Evolutionary conservation across 306 rosid species (phyloP).

Genomic region (Citrullus mucosospermus): DNA sequence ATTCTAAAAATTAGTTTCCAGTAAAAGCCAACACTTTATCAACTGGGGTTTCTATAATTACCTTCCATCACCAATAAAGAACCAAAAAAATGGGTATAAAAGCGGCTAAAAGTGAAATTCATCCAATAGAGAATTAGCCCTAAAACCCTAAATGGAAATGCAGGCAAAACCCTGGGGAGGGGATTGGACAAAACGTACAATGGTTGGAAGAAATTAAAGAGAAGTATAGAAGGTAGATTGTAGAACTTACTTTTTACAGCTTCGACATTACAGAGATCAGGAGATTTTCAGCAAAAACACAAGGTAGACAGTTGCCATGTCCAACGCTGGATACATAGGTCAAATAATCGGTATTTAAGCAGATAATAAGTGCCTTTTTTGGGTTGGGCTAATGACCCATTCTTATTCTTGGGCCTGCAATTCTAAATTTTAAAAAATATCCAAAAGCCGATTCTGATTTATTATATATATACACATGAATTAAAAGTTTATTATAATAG

Average conservation of each 20-base stretch:
- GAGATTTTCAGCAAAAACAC: not conserved
- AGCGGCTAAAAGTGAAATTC: too few species aligned
- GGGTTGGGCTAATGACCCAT: not conserved
- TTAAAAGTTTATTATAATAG: too few species aligned
- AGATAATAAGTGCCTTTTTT: not conserved
- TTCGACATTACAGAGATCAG: not conserved
- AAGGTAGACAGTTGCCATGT: not conserved
- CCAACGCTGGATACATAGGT: not conserved
- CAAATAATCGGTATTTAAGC: not conserved
- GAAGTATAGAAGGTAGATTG: not conserved
- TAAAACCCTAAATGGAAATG: too few species aligned
- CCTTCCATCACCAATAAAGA: not conserved
- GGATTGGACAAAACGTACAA: too few species aligned
- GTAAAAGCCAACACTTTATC: too few species aligned
- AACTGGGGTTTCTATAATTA: not conserved
- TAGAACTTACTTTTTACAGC: not conserved
- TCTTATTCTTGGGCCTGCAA: not conserved
- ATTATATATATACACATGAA: too few species aligned
- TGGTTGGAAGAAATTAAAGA: not conserved
- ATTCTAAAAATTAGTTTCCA: too few species aligned
- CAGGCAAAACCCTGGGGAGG: too few species aligned
- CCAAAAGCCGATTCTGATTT: too few species aligned
- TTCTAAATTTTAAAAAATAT: too few species aligned
- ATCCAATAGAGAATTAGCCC: too few species aligned
- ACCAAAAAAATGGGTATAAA: not conserved